Evolutionary conservation across 768 basidiomycete genomes (phyloP), one percentile per base, ranked within the genome.

Genomic region (Pseudohyphozyma bogoriensis): DNA sequence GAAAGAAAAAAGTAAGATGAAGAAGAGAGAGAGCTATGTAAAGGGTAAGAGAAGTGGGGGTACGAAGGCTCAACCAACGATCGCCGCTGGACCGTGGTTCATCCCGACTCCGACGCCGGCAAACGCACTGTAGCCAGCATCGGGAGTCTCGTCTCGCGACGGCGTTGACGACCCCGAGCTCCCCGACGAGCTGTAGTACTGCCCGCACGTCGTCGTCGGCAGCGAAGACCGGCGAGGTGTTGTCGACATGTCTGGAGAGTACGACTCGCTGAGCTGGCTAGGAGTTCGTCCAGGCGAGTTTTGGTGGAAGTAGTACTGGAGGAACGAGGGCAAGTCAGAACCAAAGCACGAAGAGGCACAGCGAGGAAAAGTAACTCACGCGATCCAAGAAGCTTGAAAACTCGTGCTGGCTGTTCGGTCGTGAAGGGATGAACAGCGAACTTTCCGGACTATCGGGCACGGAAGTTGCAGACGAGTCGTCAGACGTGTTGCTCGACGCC

Each of bases 321-420:
- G 18, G n/a, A 20, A n/a, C 18, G n/a, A 20, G 9, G 40, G 18
- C 6, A 20, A n/a, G 40, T 42, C 16, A 42, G 40, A 20, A 8
- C 24, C 40, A n/a, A 4, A 16, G 40, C 15, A n/a, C 11, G 40
- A 22, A 51, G 28, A 63, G 58, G n/a, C 62, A 57, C 54, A 63
- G 62, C 3, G 58, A 59, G 15, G 57, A 56, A 31, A 24, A 7
- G 28, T 16, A 20, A 55, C 62, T 35, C 26, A 63, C 62, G 40
- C 60, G 51, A 31, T 63, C 61, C 36, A 66, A 59, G 46, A 66
- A 63, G 37, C 44, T 36, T n/a, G 58, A 62, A 31, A 66, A 66
- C 51, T 66, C 60, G 22, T 51, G 45, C n/a, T 60, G 58, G 12
- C 49, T 56, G 46, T 51, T 59, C 28, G 58, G 58, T 4, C 65